Evolutionary conservation across 169 alveolate species (phyloP), one percentile per base, ranked within the genome.

Genomic region (Prorocentrum cordatum): DNA sequence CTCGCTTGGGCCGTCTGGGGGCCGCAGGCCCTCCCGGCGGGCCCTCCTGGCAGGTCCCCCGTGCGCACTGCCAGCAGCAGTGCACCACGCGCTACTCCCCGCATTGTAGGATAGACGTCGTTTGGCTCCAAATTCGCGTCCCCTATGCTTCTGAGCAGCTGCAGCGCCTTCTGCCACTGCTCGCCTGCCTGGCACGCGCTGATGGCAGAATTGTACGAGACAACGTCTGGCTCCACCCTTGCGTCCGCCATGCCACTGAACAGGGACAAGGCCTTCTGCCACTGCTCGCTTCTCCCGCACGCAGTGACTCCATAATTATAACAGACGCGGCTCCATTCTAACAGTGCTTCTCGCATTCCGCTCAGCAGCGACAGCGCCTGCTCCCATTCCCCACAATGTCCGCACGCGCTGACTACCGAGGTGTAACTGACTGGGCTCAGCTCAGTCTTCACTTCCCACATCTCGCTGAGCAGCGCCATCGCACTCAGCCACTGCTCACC

Each of bases 361-460:
- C 35, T 31, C 22, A 75, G 62, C 45, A 75, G 16, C n/a, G 14
- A 54, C 72, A 75, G 10, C 26, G 86, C 86, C 20, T 0, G 20
- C 38, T 32, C 59, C 86, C 86, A 75, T 72, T 75, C 59, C 16
- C 86, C 73, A 7, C 61, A 54, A 31, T 54, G 42, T 47, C 31
- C 86, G 9, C 71, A 58, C 20, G 72, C 42, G 36, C 59, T 75
- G 86, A 75, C 58, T 1, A 59, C 72, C 2, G 71, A 45, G 27
- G 50, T 62, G 39, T 36, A 58, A 24, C 61, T 75, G n/a, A 75
- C 61, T 7, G 33, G 39, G 20, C 58, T 62, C 24, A 20, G 39
- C 24, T 6, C 71, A 27, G 58, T 22, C 0, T 16, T 2, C 18
- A 12, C 27, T 27, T 36, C 20, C 7, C n/a, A 31, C 73, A 75